Base-by-base conservation (phyloP, 2,329 filamentous ascomycete species). In the Trichoderma sp. region DNA sequence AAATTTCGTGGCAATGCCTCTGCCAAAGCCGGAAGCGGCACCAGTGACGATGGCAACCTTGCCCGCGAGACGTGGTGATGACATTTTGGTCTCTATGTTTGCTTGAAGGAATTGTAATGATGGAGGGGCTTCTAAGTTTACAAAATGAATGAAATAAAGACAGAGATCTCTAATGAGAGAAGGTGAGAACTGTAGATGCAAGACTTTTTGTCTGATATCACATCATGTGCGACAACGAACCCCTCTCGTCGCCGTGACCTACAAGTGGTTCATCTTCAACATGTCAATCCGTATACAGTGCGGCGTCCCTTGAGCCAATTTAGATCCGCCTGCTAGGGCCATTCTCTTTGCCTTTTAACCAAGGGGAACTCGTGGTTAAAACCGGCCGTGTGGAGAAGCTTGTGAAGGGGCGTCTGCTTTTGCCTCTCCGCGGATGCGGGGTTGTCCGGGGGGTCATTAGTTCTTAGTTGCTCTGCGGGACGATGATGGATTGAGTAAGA, bases 11-110 rank as follows among this genome's bases (percentile, higher is more conserved):
- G 86, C 86, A 67, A 91, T 91, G 39, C 86, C 89, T 71, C 86
- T 87, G 70, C 90, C 90, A 74, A 92, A 92, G 2, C 90, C 90
- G 12, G 87, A 88, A 3, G 87, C 89, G 8, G 84, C 89, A 62
- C 90, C 88, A 73, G 81, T 84, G 73, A 84, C 78, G 73, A 85
- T 82, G 76, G 82, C 83, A 4, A 82, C 80, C 71, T 85, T 85
- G 63, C 80, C 81, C 67, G 82, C 73, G 8, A 85, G 79, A 70
- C 83, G 51, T 26, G 30, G 36, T 18, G 69, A 47, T 4, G 72
- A 5, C 72, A 73, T 73, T 64, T 63, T 21, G 21, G 3, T 51
- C n/a, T 53, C 4, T 3, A 21, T 51, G 0, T 14, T 0, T 53
- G n/a, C 11, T 43, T 32, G n/a, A 4, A 14, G 24, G 2, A 3